These are phyloP conservation scores for Chrysanthemum seticuspe DNA, from an alignment of 129 eudicot species.

Conservation along the genomic window DNA sequence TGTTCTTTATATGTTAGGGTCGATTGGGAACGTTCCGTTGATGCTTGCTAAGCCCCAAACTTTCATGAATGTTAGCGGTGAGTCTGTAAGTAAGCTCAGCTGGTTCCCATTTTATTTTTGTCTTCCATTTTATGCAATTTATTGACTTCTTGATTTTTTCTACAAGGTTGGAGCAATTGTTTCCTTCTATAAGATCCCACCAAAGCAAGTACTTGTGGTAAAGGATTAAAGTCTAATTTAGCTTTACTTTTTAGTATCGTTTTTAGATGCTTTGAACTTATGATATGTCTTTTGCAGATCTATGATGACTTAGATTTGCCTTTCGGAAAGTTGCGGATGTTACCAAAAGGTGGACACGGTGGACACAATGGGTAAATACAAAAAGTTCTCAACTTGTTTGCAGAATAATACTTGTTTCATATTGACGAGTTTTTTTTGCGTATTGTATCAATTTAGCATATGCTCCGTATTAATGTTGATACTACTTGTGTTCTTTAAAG, in stretches of 20 bases:
- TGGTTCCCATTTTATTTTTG: not conserved
- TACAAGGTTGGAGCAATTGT: conserved; percentile 82
- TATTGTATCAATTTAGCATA: not conserved
- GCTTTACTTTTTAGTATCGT: not conserved
- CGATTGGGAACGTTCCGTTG: conserved; percentile 78
- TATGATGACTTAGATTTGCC: conserved; percentile 95
- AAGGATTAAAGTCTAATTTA: conserved; percentile 22
- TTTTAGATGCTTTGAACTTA: conserved; percentile 14
- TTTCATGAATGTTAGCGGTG: conserved; percentile 95
- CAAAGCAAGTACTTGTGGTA: conserved; percentile 93
- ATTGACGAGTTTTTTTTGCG: not conserved
- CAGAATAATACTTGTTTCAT: not conserved
- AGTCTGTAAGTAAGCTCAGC: conserved; percentile 89
- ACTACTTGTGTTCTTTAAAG: conserved; percentile 38
- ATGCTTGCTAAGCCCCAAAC: conserved; percentile 98
- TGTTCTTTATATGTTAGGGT: conserved; percentile 50
- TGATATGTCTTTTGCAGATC: conserved; percentile 44
- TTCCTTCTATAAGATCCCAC: conserved; percentile 86
- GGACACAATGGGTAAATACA: conserved; percentile 89
- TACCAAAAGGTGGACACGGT: conserved; percentile 99
- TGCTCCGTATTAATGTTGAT: conserved; percentile 3
- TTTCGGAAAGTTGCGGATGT: conserved; percentile 76
- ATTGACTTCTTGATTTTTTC: conserved; percentile 20
- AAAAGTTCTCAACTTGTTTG: not conserved
- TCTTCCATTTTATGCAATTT: not conserved